Evolutionary conservation across 306 rosid species (phyloP), one percentile per base, ranked within the genome.

Genomic region (Aeschynomene evenia): DNA sequence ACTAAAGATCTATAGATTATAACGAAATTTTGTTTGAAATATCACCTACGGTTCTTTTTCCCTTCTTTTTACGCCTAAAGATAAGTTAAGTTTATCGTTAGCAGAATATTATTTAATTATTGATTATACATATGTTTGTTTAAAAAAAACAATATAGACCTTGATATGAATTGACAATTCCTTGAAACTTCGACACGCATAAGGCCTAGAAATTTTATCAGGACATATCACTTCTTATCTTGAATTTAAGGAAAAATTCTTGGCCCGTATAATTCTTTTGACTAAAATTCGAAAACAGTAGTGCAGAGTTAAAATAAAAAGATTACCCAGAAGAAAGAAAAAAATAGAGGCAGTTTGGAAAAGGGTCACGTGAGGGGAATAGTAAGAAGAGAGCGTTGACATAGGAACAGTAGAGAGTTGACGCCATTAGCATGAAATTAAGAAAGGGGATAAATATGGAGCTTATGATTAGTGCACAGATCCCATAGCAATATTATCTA

Each of bases 391-490:
- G 31, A 61, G 74, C n/a, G 79, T 76, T 83, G 93, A 87, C 84
- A 4, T 4, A n/a, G 20, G 4, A 80, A 65, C 72, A 80, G 80
- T 18, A 26, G n/a, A 28, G 2, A 14, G 79, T 81, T 80, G 84
- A 83, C 80, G 55, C 6, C 23, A 10, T 49, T 57, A 72, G 18
- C 31, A 50, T 63, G 63, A 52, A 77, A 68, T 72, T 49, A 77
- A 63, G 59, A 52, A 42, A 39, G 14, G 14, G 6, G 16, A 69
- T 70, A 76, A 81, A 46, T 26, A 59, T 2, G 40, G 37, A 36
- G 5, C 48, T 82, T 71, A 87, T 90, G 91, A 85, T 87, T 82
- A 83, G 85, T 18, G 83, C 89, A 79, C 89, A 72, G 76, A 82
- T 88, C 85, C 89, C 91, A n/a, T 13, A 79, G 57, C 63, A 28